A percentile compares a stretch with the other conserved stretches of the same genome.
Conservation (phyloP, 345 rosid species). For the Pugionium cornutum region DNA sequence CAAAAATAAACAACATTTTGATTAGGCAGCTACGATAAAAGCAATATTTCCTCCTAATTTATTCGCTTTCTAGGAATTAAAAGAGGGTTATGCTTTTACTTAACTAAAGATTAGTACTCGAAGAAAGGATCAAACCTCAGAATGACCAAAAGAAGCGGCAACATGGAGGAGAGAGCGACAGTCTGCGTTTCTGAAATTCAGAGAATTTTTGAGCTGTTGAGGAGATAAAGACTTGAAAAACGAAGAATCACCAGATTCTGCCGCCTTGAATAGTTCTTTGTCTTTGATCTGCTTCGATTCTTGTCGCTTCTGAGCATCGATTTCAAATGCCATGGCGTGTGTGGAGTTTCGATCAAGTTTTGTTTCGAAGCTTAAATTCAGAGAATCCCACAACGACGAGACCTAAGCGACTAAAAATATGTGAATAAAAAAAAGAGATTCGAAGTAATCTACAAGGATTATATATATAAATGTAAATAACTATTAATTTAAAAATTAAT, state of each 20-base stretch:
- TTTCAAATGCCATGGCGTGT: conserved; percentile 48
- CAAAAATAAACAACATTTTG: too few species aligned
- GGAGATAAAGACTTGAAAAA: conserved; percentile 54
- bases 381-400: neutral
- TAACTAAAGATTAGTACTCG: conserved; percentile 1
- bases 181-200: conserved; percentile 71
- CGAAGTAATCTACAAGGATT: too few species aligned
- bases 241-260: conserved; percentile 74
- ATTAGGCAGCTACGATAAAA: neutral
- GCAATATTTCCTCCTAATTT: neutral
- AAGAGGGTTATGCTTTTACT: neutral
- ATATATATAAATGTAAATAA: too few species aligned
- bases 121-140: conserved; percentile 44
- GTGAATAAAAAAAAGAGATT: too few species aligned
- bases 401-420: neutral
- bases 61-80: neutral
- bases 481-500: too few species aligned
- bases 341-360: conserved; percentile 4
- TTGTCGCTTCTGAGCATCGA: conserved; percentile 38
- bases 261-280: conserved; percentile 69
- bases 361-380: neutral
- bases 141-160: conserved; percentile 58
- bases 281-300: conserved; percentile 46
- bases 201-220: conserved; percentile 49
- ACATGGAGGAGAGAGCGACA: conserved; percentile 87